Percentiles rank a stretch among this genome's conserved stretches.
Conservation (phyloP, 345 rosid genomes). For the Jatropha curcas region DNA sequence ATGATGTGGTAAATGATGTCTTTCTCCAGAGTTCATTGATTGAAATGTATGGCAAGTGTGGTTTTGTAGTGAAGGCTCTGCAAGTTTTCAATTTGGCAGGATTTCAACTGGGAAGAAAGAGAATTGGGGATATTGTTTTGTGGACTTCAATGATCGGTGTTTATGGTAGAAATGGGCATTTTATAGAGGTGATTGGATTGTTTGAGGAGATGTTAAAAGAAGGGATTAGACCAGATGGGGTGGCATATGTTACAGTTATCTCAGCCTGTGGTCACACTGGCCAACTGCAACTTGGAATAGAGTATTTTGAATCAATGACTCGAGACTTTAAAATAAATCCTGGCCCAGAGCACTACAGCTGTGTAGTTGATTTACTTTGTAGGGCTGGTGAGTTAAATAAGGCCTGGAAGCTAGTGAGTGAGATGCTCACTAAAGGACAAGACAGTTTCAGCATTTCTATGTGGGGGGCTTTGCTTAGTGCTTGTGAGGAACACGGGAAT, state of each 20-base stretch:
- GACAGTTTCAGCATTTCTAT: slow-evolving; percentile 34
- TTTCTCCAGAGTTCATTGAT: slow-evolving; percentile 56
- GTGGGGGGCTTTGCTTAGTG: slow-evolving; percentile 63
- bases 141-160: slow-evolving; percentile 66
- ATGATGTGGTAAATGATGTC: slow-evolving; percentile 37
- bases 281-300: slow-evolving; percentile 50
- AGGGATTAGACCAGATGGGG: slow-evolving; percentile 47
- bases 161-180: slow-evolving; percentile 46
- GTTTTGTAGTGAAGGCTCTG: slow-evolving; percentile 44
- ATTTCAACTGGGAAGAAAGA: slow-evolving; percentile 17
- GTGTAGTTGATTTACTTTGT: slow-evolving; percentile 56
- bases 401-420: slow-evolving; percentile 47
- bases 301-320: slow-evolving; percentile 49
- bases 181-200: slow-evolving; percentile 39
- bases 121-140: slow-evolving; percentile 45
- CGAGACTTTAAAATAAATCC: slow-evolving; percentile 38
- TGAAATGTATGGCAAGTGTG: slow-evolving; percentile 65
- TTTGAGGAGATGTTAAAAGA: slow-evolving; percentile 43
- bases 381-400: slow-evolving; percentile 55
- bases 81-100: slow-evolving; percentile 43
- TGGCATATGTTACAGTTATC: slow-evolving; percentile 52
- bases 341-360: slow-evolving; percentile 52
- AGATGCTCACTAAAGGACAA: slow-evolving; percentile 39
- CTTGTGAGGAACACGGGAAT: slow-evolving; percentile 45
- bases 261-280: slow-evolving; percentile 63